Evolutionary conservation across 768 basidiomycete genomes (phyloP).

Genomic region (Suillus lakei): DNA sequence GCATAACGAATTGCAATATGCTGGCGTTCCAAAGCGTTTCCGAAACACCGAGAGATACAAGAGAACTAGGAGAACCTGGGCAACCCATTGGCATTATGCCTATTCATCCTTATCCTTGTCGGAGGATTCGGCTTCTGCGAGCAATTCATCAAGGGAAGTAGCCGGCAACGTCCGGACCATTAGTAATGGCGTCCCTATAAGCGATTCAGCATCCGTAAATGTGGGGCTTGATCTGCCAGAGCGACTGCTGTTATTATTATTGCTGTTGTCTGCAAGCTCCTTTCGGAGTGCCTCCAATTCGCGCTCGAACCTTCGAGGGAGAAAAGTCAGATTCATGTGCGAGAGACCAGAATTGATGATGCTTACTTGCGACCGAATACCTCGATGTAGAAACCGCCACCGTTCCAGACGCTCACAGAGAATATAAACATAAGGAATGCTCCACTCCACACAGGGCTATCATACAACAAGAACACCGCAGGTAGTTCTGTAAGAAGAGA

Average conservation of each 20-base stretch:
- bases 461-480: constrained; percentile 82
- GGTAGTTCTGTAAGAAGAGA: constrained; percentile 85
- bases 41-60: not conserved
- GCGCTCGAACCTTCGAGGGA: constrained; percentile 75
- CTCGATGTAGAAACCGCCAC: constrained; percentile 94
- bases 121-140: constrained; percentile 16
- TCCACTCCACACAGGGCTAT: constrained; percentile 78
- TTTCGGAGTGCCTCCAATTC: constrained; percentile 90
- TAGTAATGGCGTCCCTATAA: constrained; percentile 40
- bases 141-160: constrained; percentile 20
- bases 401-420: constrained; percentile 92
- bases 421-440: constrained; percentile 82
- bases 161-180: constrained; percentile 26
- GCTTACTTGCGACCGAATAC: constrained; percentile 95
- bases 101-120: constrained; percentile 37
- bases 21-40: constrained; percentile 14
- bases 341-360: not conserved
- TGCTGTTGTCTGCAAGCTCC: constrained; percentile 76
- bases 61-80: too few species aligned
- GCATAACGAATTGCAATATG: not conserved
- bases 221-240: constrained; percentile 59
- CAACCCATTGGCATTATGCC: not conserved
- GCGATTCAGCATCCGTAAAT: constrained; percentile 47
- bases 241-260: constrained; percentile 36
- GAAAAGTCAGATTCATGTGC: constrained; percentile 10